These are phyloP conservation scores for Marasmius fiardii DNA, from an alignment of 1,284 basidiomycete species.

Conservation along the genomic window DNA sequence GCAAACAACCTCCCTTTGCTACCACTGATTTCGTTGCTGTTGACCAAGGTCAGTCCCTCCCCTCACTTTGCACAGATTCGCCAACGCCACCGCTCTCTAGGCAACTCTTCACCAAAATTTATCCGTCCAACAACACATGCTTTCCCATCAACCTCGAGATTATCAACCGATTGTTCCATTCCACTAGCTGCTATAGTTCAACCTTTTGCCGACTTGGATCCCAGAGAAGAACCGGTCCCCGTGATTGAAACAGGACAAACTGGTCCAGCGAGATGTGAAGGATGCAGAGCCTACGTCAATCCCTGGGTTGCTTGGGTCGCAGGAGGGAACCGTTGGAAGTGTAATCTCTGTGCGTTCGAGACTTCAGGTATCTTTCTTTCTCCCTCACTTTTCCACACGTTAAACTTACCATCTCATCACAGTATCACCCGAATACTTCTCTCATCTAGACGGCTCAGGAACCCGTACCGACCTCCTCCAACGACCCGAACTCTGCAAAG, in stretches of 20 bases:
- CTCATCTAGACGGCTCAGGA: constrained; percentile 78
- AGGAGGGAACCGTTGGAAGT: constrained; percentile 87
- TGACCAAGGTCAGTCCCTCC: constrained; percentile 75
- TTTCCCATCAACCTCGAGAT: constrained; percentile 77
- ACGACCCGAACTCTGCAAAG: constrained; percentile 86
- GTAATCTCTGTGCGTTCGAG: constrained; percentile 86
- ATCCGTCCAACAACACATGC: constrained; percentile 87
- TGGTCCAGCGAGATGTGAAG: constrained; percentile 85
- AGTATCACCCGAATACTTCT: constrained; percentile 87
- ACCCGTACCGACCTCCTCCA: constrained; percentile 81
- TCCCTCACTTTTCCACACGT: too few relatives aligned
- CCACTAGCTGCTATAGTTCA: constrained; percentile 88
- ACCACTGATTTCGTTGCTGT: constrained; percentile 87
- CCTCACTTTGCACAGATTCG: not conserved
- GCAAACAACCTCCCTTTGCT: constrained; percentile 76
- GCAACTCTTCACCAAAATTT: constrained; percentile 84
- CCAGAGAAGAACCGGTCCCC: constrained; percentile 83
- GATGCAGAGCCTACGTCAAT: constrained; percentile 92
- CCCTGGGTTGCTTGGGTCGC: constrained; percentile 90
- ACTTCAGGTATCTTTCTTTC: constrained; percentile 64
- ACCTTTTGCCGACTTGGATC: constrained; percentile 83
- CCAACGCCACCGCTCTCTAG: constrained; percentile 26
- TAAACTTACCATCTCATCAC: not conserved
- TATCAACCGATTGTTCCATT: constrained; percentile 81
- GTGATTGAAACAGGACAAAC: constrained; percentile 62